Base-by-base conservation (phyloP, 2,329 filamentous ascomycete genomes). In the Ophiostoma sp. region DNA sequence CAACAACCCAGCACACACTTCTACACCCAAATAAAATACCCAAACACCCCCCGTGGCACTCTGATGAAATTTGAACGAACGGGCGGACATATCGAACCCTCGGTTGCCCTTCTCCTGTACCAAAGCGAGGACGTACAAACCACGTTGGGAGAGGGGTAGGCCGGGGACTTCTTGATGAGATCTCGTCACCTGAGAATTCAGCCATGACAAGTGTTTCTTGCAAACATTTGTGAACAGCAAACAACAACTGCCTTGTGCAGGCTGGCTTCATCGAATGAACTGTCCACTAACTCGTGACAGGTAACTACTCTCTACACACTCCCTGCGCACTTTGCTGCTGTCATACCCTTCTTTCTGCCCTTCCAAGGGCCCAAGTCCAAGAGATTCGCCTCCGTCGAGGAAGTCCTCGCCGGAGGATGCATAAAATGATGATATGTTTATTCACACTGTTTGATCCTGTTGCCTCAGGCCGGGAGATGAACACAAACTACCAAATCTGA, bases 21-120 rank as follows among this genome's bases (percentile, higher is more conserved):
- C 10, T 2, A 39, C 36, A 39, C 5, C 1, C 36, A 39, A 11
- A 39, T 11, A 39, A 7, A 10, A 48, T 48, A 5, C 44, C 44
- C 44, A 54, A 48, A 54, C 65, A 62, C 66, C 72, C 72, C 31
- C 54, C 41, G 69, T 71, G 73, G 80, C 79, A 77, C 74, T 77
- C 84, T 88, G 86, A 88, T 81, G 86, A 88, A 84, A 80, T 79
- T 87, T 88, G 86, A 87, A 88, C 86, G 86, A 88, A 88, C 86
- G 86, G 86, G 86, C 86, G 86, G 86, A 87, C 86, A 88, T 86
- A 87, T 86, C 81, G 80, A 85, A 86, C 84, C 82, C 82, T 75
- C 75, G 72, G 70, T 77, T 76, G 80, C 78, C 79, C 76, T 76
- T 80, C 57, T 78, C 77, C 78, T 81, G 77, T 80, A 80, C 72